Evolutionary conservation across 306 rosid species (phyloP), one percentile per base, ranked within the genome.

Genomic region (Arachis stenosperma): DNA sequence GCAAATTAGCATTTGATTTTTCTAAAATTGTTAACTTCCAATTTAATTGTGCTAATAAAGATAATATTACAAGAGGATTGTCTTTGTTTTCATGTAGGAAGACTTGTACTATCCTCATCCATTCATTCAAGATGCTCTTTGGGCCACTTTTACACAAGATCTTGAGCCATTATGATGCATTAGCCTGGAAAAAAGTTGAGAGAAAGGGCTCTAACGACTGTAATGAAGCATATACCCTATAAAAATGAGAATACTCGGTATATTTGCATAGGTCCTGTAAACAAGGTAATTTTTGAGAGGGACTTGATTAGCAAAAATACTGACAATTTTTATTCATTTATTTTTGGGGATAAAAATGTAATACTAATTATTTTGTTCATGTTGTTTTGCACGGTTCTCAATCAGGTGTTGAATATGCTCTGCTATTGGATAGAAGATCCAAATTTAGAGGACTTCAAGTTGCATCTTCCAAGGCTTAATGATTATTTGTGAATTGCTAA

Each of bases 181-280:
- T 92, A 96, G 98, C 98, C 98, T 2, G 96, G 85, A 39, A 92
- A 90, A 83, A 90, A 81, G 70, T 81, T 92, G 82, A 92, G 98
- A 80, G 96, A 88, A 53, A 90, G 77, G 87, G 89, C 98, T 75
- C 63, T 88, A n/a, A 58, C 1, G n/a, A 61, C 73, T 10, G 87
- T 66, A n/a, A 85, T 92, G 6, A 84, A 92, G 82, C 98, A 92
- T 79, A 84, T 92, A 71, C 96, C 90, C 71, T 92, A 92, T 65
- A 96, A 92, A 85, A 96, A 92, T 74, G 96, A 92, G 84, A 92
- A 92, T 81, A 90, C 96, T 85, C 96, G 94, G 55, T 92, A 90
- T 84, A n/a, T 88, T 69, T 92, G 98, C 86, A 92, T 92, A 67
- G 96, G 98, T 53, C 98, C 96, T 47, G 98, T 92, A 61, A 92